phyloP scores from a whole-genome alignment of 2,329 filamentous ascomycete genomes.

The Nigrospora osmanthi region DNA sequence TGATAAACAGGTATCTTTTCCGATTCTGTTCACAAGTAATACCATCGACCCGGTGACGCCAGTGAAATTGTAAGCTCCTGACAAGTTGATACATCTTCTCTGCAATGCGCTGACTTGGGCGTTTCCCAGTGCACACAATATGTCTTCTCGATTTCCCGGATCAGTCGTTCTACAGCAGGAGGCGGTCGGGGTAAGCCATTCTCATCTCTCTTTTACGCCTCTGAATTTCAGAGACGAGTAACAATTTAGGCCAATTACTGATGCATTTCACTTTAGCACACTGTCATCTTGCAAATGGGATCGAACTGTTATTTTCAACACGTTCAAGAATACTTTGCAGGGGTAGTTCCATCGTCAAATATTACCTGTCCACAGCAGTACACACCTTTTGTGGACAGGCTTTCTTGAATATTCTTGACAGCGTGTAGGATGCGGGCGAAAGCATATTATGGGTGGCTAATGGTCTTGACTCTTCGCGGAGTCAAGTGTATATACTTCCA shows the following conservation, averaged over 20 bases:
- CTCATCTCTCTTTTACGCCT: too few relatives aligned
- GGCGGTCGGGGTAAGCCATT: slow-evolving; percentile 23
- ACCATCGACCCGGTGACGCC: slow-evolving; percentile 29
- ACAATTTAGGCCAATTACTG: slow-evolving; percentile 7
- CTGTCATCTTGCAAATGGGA: slow-evolving; percentile 15
- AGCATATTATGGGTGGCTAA: too few relatives aligned
- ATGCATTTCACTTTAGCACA: slow-evolving; percentile 16
- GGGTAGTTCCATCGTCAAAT: slow-evolving; percentile 20
- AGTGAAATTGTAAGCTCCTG: slow-evolving; percentile 14
- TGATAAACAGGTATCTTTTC: slow-evolving; percentile 21
- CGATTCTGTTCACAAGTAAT: slow-evolving; percentile 29
- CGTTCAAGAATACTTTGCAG: slow-evolving; percentile 27
- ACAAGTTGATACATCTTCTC: neutral
- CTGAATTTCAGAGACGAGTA: too few relatives aligned
- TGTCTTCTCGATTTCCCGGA: slow-evolving; percentile 20
- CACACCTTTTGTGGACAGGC: slow-evolving; percentile 13
- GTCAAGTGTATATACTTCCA: too few relatives aligned
- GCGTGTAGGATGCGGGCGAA: too few relatives aligned
- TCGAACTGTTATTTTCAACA: slow-evolving; percentile 26
- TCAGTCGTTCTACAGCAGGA: slow-evolving; percentile 22
- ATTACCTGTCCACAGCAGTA: slow-evolving; percentile 22
- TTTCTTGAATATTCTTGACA: neutral
- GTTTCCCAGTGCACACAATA: slow-evolving; percentile 15
- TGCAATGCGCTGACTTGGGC: slow-evolving; percentile 1
- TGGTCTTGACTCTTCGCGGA: too few relatives aligned